Percentiles rank a stretch among this genome's conserved stretches.
These are phyloP conservation scores for Danielia oregonensis DNA, from an alignment of 805 yeast species.

Conservation along the genomic window DNA sequence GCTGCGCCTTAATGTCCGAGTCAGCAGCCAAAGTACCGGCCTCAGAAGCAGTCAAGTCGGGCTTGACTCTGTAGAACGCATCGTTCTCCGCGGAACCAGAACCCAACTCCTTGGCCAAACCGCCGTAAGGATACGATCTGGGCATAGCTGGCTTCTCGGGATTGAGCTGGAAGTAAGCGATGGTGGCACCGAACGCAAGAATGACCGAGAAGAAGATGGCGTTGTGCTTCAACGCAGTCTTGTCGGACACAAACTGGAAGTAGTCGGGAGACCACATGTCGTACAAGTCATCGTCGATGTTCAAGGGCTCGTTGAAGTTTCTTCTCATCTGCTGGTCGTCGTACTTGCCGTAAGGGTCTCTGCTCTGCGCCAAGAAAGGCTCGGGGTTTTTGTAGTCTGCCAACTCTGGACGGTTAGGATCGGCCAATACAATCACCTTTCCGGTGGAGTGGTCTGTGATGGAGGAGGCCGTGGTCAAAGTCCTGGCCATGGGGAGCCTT, in stretches of 20 bases:
- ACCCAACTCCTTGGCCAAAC: conserved; percentile 73
- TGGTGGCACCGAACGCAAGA: conserved; percentile 41
- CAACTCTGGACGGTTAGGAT: conserved; percentile 39
- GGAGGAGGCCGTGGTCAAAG: conserved; percentile 32
- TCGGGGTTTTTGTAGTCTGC: conserved; percentile 65
- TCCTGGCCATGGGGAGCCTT: conserved; percentile 5
- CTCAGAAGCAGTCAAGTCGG: conserved; percentile 36
- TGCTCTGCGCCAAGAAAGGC: conserved; percentile 55
- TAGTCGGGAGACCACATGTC: conserved; percentile 88
- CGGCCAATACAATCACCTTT: conserved; percentile 35
- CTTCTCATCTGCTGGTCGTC: conserved; percentile 82
- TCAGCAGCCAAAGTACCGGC: conserved; percentile 36
- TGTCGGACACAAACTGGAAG: conserved; percentile 55
- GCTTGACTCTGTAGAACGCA: conserved; percentile 37
- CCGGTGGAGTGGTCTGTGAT: conserved; percentile 41
- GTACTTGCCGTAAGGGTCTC: conserved; percentile 68
- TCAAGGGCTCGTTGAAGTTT: conserved; percentile 69
- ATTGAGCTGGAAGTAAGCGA: conserved; percentile 46
- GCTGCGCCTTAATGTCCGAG: conserved; percentile 23
- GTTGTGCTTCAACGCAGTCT: conserved; percentile 57
- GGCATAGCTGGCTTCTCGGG: conserved; percentile 72
- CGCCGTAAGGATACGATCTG: conserved; percentile 70
- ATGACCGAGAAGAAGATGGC: conserved; percentile 43
- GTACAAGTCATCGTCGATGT: conserved; percentile 66
- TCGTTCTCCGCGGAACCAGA: conserved; percentile 38